These are phyloP conservation scores for Blastomyces percursus DNA, from an alignment of 2,329 filamentous ascomycete species.

Conservation along the genomic window DNA sequence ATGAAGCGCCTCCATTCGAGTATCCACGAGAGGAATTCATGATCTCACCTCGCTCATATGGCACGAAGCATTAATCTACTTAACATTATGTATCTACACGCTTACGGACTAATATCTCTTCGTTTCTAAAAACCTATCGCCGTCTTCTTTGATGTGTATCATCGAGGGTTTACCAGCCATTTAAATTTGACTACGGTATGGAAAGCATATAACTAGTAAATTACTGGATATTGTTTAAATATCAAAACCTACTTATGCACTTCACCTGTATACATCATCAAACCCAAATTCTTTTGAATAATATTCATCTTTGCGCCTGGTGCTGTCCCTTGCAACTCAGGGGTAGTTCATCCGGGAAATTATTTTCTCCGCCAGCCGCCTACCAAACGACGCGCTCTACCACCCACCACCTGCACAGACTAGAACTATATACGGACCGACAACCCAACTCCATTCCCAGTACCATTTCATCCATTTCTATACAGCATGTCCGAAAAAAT, in stretches of 20 bases:
- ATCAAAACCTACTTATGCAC: not conserved
- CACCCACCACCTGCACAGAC: not conserved
- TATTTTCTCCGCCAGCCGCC: slow-evolving; percentile 1
- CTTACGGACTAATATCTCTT: not conserved
- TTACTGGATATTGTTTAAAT: not conserved
- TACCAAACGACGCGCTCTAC: not conserved
- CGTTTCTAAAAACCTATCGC: not conserved
- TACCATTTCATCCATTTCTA: not conserved
- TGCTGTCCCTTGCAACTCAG: not conserved
- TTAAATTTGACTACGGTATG: not conserved
- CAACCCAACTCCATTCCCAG: not conserved
- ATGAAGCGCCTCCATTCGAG: not conserved
- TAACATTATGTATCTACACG: not conserved
- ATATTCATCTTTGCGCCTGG: not conserved
- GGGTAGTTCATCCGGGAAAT: not conserved
- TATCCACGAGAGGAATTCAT: not conserved
- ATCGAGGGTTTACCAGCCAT: not conserved
- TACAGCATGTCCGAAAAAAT: slow-evolving; percentile 30
- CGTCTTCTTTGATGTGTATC: not conserved
- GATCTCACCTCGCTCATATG: not conserved
- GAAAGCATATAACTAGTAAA: not conserved
- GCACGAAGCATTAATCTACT: not conserved
- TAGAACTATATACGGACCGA: not conserved
- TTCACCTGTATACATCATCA: not conserved
- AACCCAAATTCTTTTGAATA: not conserved